These are phyloP conservation scores for Suillus americanus DNA, from an alignment of 768 basidiomycete species.

Conservation along the genomic window DNA sequence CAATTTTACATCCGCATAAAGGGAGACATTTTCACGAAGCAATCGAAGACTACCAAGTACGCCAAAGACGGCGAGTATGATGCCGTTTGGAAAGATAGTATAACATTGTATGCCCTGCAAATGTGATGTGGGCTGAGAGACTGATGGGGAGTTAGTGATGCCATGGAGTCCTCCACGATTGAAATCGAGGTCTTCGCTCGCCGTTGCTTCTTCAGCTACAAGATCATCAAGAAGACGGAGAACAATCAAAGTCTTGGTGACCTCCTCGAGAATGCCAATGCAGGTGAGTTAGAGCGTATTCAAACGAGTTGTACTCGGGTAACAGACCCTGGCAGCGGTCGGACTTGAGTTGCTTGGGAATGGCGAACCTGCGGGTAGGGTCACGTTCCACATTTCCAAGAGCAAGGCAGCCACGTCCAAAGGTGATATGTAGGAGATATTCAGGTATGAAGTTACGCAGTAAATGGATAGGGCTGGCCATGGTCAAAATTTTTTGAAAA, in stretches of 20 bases:
- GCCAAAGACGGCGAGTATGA: constrained; percentile 24
- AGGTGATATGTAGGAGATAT: background rate
- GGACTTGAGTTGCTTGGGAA: constrained; percentile 33
- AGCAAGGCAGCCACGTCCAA: constrained; percentile 10
- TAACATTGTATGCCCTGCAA: constrained; percentile 22
- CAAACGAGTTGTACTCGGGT: background rate
- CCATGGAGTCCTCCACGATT: constrained; percentile 31
- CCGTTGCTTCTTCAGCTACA: constrained; percentile 32
- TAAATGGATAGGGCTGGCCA: background rate
- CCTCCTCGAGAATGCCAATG: constrained; percentile 30
- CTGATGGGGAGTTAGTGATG: constrained; percentile 18
- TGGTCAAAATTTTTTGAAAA: background rate
- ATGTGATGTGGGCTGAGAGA: background rate
- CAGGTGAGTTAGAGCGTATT: constrained; percentile 21
- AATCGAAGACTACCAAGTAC: constrained; percentile 28
- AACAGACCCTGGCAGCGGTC: constrained; percentile 16
- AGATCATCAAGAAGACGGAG: constrained; percentile 34
- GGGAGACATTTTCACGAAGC: constrained; percentile 25
- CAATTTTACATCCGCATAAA: constrained; percentile 30
- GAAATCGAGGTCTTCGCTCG: constrained; percentile 34
- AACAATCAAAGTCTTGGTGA: constrained; percentile 32
- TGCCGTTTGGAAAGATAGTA: constrained; percentile 26
- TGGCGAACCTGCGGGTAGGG: constrained; percentile 29
- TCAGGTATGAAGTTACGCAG: background rate
- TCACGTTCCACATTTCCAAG: constrained; percentile 27